Base-by-base conservation (phyloP, 148 eudicot species). In the Cornus suecica region DNA sequence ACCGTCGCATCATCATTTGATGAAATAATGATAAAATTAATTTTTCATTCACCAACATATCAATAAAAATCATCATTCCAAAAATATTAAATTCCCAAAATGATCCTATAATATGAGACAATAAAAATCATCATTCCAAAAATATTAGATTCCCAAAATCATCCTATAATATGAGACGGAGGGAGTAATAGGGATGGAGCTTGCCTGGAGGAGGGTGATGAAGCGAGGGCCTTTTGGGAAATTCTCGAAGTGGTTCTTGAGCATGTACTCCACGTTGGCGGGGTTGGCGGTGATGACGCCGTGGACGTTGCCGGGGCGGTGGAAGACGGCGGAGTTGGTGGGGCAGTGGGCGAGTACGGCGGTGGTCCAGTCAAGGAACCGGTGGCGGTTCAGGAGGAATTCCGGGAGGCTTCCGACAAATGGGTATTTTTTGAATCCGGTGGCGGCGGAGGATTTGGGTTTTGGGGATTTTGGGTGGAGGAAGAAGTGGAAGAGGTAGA, bases 221-320 rank as follows among this genome's bases (percentile, higher is more conserved):
- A 89, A 83, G 0, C 81, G 77, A 1, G 75, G 8, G 24, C 97
- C 97, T 73, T 93, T 93, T 0, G 92, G 89, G 83, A 85, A 91
- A 79, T 93, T 93, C 1, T 77, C 76, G 60, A 93, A 93, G 48
- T 88, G 82, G 71, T 89, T 71, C 65, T 88, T 93, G 51, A 93
- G 89, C 65, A 93, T 74, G 80, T 93, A 83, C 28, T 93, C 95
- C 4, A 93, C 90, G 76, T 78, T 83, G 0, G 66, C 61, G 0
- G 94, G 94, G 85, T 87, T 79, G 13, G 94, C 89, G 2, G 97
- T 92, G 23, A 92, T 68, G 76, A 92, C 60, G 15, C 90, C 93
- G 30, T 82, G 77, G 48, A 83, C 73, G 2, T 56, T 65, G 4
- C 94, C 91, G 0, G 93, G 97, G 76, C 91, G 89, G 84, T 31